phyloP scores from a whole-genome alignment of 768 basidiomycete species.

The Dioszegia aurantiaca region DNA sequence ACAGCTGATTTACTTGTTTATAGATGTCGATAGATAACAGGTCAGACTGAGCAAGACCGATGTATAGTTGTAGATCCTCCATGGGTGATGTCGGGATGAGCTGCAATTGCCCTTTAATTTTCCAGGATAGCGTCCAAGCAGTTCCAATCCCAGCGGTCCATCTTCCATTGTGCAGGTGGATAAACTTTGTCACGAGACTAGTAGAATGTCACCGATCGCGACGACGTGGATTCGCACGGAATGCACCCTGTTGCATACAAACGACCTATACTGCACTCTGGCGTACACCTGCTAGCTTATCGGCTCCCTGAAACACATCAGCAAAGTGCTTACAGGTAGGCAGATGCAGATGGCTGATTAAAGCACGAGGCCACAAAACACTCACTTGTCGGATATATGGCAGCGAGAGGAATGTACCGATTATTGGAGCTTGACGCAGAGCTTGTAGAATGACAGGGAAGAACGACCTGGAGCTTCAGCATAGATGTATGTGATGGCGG shows the following conservation, averaged over 20 bases:
- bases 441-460: conserved; percentile 99
- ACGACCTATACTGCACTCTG: conserved; percentile 52
- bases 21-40: too few relatives aligned
- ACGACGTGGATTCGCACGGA: too few relatives aligned
- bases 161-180: too few relatives aligned
- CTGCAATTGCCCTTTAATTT: too few relatives aligned
- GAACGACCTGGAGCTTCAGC: conserved; percentile 69
- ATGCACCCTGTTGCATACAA: too few relatives aligned
- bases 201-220: too few relatives aligned
- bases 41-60: not conserved
- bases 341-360: too few relatives aligned
- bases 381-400: conserved; percentile 80
- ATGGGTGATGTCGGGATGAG: not conserved
- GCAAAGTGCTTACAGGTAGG: not conserved
- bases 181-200: too few relatives aligned
- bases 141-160: too few relatives aligned
- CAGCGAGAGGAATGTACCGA: conserved; percentile 79
- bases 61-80: not conserved
- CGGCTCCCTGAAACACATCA: conserved; percentile 60
- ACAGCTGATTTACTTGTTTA: too few relatives aligned
- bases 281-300: conserved; percentile 75
- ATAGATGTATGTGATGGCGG: conserved; percentile 4
- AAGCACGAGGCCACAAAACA: too few relatives aligned
- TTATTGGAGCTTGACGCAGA: conserved; percentile 84
- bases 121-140: too few relatives aligned